Base-by-base conservation (phyloP, 176 grass and related monocot genomes). In the Ananas comosus region DNA sequence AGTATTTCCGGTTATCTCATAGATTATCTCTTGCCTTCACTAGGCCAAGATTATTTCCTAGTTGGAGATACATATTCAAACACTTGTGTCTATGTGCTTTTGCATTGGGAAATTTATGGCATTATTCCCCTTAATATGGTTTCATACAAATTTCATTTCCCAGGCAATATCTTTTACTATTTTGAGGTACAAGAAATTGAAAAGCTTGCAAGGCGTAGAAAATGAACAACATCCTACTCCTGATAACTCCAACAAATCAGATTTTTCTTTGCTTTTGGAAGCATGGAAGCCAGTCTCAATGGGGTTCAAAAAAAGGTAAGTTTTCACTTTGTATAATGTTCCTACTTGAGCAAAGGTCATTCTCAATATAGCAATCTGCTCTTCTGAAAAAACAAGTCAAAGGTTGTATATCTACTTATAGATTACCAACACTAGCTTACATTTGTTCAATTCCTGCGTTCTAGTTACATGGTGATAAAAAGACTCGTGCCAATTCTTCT, bases 261-360 rank as follows among this genome's bases (percentile, higher is more conserved):
- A 76, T 81, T 92, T 92, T 85, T 76, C 71, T 67, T 83, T 92
- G 70, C 84, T 97, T 81, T 74, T 90, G 82, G 93, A 97, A 83
- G 93, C 89, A 47, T 97, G 93, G 93, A 92, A 88, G 69, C 89
- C 93, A 72, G 53, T 97, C 74, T 92, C 89, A 2, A 90, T 97
- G 93, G 93, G 89, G 47, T 97, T 90, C 66, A 97, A 97, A 64
- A 80, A 83, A 91, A 97, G 93, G 93, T 97, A 79, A 66, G 27
- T 49, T 59, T 59, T 14, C 0, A 0, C 33, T 42, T 12, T 27
- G 11, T 73, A 67, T 49, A 12, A 69, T 33, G 33, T 70, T 50
- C 67, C 52, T 18, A 16, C 49, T 23, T 27, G 9, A 14, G 50
- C 4, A 72, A 29, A 29, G 11, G 9, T 53, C 56, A 42, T 68